Percentiles rank a stretch among this genome's conserved stretches.
These are phyloP conservation scores for Ceratocystis alfenasii DNA, from an alignment of 2,329 filamentous ascomycete genomes.

Conservation along the genomic window DNA sequence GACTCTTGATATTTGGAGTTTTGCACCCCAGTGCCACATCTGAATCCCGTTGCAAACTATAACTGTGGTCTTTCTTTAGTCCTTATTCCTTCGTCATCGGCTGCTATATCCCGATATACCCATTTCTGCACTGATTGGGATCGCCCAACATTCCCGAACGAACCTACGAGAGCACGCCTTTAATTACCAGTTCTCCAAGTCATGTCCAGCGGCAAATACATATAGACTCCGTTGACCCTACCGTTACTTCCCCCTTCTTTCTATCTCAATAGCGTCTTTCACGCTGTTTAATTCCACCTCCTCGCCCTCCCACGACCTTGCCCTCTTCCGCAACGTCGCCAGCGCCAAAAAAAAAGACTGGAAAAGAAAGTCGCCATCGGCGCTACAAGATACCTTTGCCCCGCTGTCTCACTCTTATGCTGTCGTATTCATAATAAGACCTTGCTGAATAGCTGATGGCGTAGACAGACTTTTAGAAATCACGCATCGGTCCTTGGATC, in stretches of 20 bases:
- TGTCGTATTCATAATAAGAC: not conserved
- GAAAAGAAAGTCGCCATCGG: slow-evolving; percentile 4
- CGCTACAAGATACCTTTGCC: not conserved
- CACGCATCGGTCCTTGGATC: slow-evolving; percentile 9
- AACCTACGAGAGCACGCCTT: not conserved
- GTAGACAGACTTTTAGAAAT: slow-evolving; percentile 1
- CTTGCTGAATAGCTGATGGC: slow-evolving; percentile 1
- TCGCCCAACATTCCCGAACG: not conserved
- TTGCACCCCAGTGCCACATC: not conserved
- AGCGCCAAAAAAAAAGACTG: not conserved
- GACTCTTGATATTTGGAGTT: not conserved
- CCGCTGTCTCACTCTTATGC: slow-evolving; percentile 9
- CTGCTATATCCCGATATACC: not conserved
- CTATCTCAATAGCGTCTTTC: not conserved
- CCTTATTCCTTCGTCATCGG: not conserved
- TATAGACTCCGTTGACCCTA: not conserved
- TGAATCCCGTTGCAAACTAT: not conserved
- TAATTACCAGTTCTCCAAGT: not conserved
- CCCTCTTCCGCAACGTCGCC: not conserved
- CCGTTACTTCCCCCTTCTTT: not conserved
- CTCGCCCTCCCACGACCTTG: not conserved
- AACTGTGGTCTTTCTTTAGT: not conserved
- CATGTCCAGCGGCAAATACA: not conserved
- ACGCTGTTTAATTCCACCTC: not conserved
- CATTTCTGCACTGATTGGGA: slow-evolving; percentile 1